Conservation (phyloP, 768 basidiomycete species). For the Rhodocollybia butyracea region DNA sequence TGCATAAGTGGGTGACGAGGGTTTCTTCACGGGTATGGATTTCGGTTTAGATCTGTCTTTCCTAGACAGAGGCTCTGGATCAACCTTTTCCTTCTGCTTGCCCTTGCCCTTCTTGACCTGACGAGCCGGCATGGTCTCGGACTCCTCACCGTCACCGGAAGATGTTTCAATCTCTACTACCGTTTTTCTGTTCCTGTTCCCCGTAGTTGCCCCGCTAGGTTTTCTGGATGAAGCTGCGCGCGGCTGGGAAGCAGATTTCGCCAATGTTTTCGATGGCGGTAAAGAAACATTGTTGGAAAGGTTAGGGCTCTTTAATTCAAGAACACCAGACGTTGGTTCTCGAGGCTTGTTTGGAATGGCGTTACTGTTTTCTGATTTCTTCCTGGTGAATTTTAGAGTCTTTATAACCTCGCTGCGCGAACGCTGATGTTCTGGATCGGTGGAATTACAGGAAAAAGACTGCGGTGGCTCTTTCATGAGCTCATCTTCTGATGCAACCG, state of each 20-base stretch:
- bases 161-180: neutral
- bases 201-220: neutral
- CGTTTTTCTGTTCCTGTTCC: neutral
- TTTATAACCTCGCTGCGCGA: slow-evolving; percentile 9
- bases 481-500: neutral
- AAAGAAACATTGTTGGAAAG: slow-evolving; percentile 11
- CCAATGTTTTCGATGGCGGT: neutral
- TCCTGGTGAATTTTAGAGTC: slow-evolving; percentile 33
- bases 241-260: neutral
- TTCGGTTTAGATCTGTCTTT: slow-evolving; percentile 1
- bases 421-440: neutral
- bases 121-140: neutral
- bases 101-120: neutral
- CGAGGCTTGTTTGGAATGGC: neutral
- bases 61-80: neutral
- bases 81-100: neutral
- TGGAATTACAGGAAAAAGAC: neutral
- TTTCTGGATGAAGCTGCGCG: neutral
- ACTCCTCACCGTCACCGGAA: neutral
- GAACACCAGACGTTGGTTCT: slow-evolving; percentile 8
- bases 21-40: neutral
- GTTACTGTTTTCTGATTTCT: slow-evolving; percentile 16
- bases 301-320: slow-evolving; percentile 4
- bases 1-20: neutral
- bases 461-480: neutral